These are phyloP conservation scores for Pyrus hybrid DNA, from an alignment of 331 rosid species.

Conservation along the genomic window DNA sequence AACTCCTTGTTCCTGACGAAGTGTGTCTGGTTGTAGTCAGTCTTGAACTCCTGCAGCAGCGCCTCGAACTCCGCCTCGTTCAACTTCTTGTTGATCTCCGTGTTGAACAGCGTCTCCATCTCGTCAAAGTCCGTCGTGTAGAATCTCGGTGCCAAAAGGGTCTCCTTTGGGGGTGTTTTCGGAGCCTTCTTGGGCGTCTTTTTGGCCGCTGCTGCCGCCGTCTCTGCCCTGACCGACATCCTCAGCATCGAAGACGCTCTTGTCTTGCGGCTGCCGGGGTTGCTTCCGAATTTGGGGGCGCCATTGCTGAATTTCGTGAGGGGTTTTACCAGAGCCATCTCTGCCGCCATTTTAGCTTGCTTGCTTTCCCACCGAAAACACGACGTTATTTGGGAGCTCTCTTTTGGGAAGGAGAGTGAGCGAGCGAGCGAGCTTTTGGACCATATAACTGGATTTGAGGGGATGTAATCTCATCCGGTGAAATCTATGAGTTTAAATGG, in stretches of 20 bases:
- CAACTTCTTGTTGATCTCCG: conserved; percentile 85
- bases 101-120: conserved; percentile 96
- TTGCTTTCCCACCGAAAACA: too few species aligned
- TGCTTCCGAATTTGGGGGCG: conserved; percentile 37
- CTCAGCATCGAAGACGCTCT: background rate
- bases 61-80: conserved; percentile 82
- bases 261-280: conserved; percentile 5
- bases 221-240: conserved; percentile 44
- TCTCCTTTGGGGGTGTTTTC: conserved; percentile 44
- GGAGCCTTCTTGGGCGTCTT: conserved; percentile 46
- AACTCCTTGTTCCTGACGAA: conserved; percentile 96
- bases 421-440: background rate
- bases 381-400: too few species aligned
- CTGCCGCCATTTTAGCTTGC: conserved; percentile 46
- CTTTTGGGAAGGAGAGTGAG: too few species aligned
- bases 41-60: conserved; percentile 91
- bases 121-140: conserved; percentile 97
- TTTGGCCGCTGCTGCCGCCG: conserved; percentile 12
- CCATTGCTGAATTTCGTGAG: conserved; percentile 54
- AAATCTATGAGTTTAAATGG: conserved; percentile 34
- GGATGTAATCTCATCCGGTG: conserved; percentile 52
- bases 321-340: conserved; percentile 85
- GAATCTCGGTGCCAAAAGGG: conserved; percentile 88
- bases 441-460: too few species aligned
- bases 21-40: conserved; percentile 94